Percentiles rank a stretch among this genome's conserved stretches.
These are phyloP conservation scores for Trifolium pratense DNA, from an alignment of 306 rosid species.

Conservation along the genomic window DNA sequence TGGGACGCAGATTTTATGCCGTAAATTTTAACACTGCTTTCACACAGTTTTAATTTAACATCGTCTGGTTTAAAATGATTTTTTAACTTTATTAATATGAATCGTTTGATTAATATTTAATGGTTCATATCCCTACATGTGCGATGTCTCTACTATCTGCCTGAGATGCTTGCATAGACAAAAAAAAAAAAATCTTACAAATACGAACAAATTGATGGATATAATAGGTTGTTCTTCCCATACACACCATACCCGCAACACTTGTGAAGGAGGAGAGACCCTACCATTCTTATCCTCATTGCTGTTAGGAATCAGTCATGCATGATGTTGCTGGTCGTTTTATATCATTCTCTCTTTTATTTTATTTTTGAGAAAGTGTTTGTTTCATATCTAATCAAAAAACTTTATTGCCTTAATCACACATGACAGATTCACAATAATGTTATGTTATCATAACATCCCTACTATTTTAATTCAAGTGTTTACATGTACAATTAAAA, in stretches of 20 bases:
- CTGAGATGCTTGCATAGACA: background rate
- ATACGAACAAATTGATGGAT: background rate
- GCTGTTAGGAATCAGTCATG: conserved; percentile 1
- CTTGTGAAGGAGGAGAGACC: conserved; percentile 13
- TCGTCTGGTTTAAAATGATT: no score
- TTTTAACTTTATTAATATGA: no score
- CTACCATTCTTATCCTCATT: conserved; percentile 33
- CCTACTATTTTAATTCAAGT: background rate
- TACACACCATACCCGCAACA: background rate
- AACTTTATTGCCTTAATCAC: background rate
- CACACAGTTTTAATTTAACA: no score
- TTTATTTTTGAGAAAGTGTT: background rate
- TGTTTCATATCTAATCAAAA: conserved; percentile 3
- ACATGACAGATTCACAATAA: conserved; percentile 9
- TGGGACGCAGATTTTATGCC: no score
- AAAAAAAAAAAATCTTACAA: no score
- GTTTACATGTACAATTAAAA: background rate
- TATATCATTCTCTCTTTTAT: background rate
- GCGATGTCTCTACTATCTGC: no score
- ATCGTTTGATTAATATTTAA: no score
- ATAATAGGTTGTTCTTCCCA: background rate
- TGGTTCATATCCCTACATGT: no score
- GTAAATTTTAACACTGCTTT: no score
- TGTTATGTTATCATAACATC: conserved; percentile 20
- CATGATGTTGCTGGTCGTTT: background rate